phyloP scores from a whole-genome alignment of 73 alveolate genomes.

The Paramecium tetraurelia region DNA sequence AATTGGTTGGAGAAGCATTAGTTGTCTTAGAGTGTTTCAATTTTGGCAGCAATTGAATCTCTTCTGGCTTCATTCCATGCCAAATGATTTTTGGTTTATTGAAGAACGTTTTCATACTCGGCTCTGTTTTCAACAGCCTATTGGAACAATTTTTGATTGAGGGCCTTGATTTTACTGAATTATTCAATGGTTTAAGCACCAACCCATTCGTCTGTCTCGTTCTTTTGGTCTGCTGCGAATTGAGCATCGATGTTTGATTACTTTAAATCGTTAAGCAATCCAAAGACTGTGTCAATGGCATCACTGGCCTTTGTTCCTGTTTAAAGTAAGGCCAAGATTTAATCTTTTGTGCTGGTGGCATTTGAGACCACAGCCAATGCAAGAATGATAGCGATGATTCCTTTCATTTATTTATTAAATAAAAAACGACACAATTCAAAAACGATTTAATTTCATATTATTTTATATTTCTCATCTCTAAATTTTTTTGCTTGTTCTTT shows the following conservation, averaged over 20 bases:
- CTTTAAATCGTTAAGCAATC: conserved; percentile 6
- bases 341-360: conserved; percentile 32
- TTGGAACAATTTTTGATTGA: background rate
- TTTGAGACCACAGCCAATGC: background rate
- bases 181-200: conserved; percentile 25
- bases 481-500: background rate
- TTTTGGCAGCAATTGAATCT: conserved; percentile 6
- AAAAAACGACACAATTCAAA: background rate
- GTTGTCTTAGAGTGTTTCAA: conserved; percentile 29
- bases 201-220: conserved; percentile 39
- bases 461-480: background rate
- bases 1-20: conserved; percentile 39
- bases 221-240: conserved; percentile 39
- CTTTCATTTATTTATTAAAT: conserved; percentile 25
- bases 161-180: background rate
- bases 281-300: conserved; percentile 48
- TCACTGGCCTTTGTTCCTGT: conserved; percentile 54
- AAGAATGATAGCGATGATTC: background rate
- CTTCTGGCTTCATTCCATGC: conserved; percentile 52
- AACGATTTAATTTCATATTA: conserved; percentile 12
- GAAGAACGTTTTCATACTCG: background rate
- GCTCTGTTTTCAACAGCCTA: background rate
- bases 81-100: conserved; percentile 31
- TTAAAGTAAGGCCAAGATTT: conserved; percentile 12
- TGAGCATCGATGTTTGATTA: conserved; percentile 39